Evolutionary conservation across 2,329 filamentous ascomycete species (phyloP).

Genomic region (Botrytis elliptica): DNA sequence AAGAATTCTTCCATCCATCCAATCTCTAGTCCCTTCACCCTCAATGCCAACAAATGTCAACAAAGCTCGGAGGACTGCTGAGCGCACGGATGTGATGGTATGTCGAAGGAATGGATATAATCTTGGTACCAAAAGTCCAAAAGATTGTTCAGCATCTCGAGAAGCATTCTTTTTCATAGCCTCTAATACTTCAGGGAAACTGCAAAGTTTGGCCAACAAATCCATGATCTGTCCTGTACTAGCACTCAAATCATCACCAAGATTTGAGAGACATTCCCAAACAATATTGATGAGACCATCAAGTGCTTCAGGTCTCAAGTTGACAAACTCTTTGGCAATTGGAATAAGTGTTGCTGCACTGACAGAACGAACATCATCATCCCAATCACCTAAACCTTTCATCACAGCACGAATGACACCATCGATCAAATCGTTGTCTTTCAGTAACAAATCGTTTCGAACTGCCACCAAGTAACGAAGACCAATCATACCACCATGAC

Average conservation of each 20-base stretch:
- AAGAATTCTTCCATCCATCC: slow-evolving; percentile 87
- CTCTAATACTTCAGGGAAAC: slow-evolving; percentile 86
- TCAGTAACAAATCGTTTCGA: slow-evolving; percentile 83
- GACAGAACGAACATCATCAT: slow-evolving; percentile 95
- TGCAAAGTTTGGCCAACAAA: slow-evolving; percentile 89
- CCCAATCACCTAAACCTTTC: slow-evolving; percentile 85
- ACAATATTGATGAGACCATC: slow-evolving; percentile 88
- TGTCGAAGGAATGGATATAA: slow-evolving; percentile 95
- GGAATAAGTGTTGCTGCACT: slow-evolving; percentile 97
- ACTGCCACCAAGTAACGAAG: slow-evolving; percentile 93
- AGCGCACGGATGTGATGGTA: slow-evolving; percentile 92
- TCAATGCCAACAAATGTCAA: slow-evolving; percentile 90
- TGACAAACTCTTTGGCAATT: slow-evolving; percentile 92
- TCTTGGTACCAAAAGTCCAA: slow-evolving; percentile 86
- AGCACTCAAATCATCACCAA: slow-evolving; percentile 95
- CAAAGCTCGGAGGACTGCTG: slow-evolving; percentile 87
- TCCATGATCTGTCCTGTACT: slow-evolving; percentile 99
- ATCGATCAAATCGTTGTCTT: slow-evolving; percentile 83
- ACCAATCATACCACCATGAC: slow-evolving; percentile 97
- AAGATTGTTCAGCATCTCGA: slow-evolving; percentile 81
- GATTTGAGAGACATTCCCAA: slow-evolving; percentile 93
- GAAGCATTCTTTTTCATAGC: slow-evolving; percentile 91
- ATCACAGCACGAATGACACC: slow-evolving; percentile 90
- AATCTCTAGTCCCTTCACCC: slow-evolving; percentile 74
- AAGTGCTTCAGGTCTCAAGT: slow-evolving; percentile 73